Base-by-base conservation (phyloP, 306 rosid genomes). In the Medicago lupulina region DNA sequence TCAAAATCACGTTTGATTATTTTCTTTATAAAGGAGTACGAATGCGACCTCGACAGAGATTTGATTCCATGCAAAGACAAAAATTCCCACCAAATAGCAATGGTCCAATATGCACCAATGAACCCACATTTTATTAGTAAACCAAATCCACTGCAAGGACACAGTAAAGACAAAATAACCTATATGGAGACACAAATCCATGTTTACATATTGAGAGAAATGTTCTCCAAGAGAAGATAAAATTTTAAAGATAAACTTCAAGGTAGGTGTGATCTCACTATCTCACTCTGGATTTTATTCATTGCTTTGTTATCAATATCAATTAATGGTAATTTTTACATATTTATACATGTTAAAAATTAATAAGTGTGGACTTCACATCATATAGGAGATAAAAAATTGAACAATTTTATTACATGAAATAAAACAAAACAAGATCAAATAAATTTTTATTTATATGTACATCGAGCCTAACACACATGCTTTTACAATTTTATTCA, bases 101-200 rank as follows among this genome's bases (percentile, higher is more conserved):
- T n/a, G 81, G 54, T 77, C 44, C 81, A 55, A 55, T 54, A 69
- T 47, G 61, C 31, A 36, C 31, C 17, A 55, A 18, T 38, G 54
- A n/a, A 64, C 40, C 23, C 17, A 11, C 46, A 31, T 34, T 28
- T 28, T 34, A 34, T 31, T 55, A 41, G 2, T 67, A 41, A 13
- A 50, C 12, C 25, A 53, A 53, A 16, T 17, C 10, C 23, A 9
- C 4, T 53, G 21, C 43, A 25, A 25, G 15, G 7, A 50, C 41
- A 65, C 19, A 5, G 0, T 18, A 75, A 38, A 9, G 62, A 74
- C 43, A 75, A 67, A 34, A 3, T 5, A 34, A 34, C 38, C 38
- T 34, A 34, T 11, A 53, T 58, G 6, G 34, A 23, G 39, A 5
- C 7, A 15, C 70, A 50, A 59, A n/a, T 60, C 15, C 14, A 12